Conservation (phyloP, 2,329 filamentous ascomycete species). For the Macrophomina pseudophaseolina region DNA sequence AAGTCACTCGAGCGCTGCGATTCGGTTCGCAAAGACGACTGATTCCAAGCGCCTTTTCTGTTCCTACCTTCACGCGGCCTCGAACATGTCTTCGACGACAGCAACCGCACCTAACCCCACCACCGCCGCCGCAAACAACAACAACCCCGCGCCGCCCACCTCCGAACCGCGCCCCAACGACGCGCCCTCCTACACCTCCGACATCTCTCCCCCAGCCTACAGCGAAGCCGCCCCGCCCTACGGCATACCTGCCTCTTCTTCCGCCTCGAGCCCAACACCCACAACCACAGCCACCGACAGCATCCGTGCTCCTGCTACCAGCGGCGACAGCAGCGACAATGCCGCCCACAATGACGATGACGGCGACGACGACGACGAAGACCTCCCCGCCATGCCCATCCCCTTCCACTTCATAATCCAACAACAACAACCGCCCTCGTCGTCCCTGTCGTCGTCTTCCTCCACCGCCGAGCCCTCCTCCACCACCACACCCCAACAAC, state of each 20-base stretch:
- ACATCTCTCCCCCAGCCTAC: constrained; percentile 9
- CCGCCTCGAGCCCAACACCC: neutral
- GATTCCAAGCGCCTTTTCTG: neutral
- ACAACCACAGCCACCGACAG: neutral
- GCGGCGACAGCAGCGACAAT: neutral
- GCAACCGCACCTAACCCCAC: neutral
- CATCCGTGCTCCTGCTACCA: neutral
- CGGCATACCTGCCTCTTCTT: neutral
- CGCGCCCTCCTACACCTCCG: constrained; percentile 10
- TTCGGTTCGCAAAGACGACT: neutral
- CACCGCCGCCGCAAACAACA: neutral
- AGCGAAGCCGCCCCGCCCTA: constrained; percentile 8
- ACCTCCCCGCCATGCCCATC: constrained; percentile 4
- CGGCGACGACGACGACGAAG: neutral
- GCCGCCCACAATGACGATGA: neutral
- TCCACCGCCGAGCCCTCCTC: neutral
- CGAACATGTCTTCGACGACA: neutral
- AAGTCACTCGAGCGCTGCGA: neutral
- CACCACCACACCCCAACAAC: neutral
- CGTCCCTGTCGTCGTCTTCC: neutral
- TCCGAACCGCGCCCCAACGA: neutral
- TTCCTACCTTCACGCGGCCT: neutral
- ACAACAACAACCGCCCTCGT: neutral
- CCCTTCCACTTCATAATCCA: constrained; percentile 24
- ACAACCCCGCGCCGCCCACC: neutral